Evolutionary conservation across 306 rosid genomes (phyloP).

Genomic region (Casuarina glauca): DNA sequence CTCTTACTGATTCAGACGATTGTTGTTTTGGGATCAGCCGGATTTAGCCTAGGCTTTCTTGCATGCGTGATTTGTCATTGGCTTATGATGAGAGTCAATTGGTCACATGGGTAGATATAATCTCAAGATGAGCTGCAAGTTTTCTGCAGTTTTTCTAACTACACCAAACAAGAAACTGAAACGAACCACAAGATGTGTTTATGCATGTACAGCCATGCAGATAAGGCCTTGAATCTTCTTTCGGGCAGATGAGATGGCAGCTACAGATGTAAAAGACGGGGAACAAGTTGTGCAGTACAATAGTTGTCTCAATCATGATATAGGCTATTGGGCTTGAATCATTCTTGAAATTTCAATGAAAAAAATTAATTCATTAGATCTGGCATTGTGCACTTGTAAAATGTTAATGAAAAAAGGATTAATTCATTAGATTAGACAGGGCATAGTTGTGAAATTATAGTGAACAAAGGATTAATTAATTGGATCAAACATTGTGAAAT

Average conservation of each 20-base stretch:
- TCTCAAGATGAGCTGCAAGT: neutral
- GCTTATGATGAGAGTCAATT: conserved; percentile 50
- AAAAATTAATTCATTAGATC: too few relatives aligned
- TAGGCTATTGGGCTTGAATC: too few relatives aligned
- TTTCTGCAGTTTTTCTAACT: neutral
- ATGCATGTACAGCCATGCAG: neutral
- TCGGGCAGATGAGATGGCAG: neutral
- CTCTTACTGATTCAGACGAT: conserved; percentile 49
- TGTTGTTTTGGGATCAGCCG: conserved; percentile 54
- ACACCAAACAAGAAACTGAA: neutral
- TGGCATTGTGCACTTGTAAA: too few relatives aligned
- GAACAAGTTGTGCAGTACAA: neutral
- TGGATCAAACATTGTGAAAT: neutral
- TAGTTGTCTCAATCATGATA: neutral
- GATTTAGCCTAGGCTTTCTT: conserved; percentile 54
- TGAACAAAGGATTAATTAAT: neutral
- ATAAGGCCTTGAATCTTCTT: neutral
- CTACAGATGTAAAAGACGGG: neutral
- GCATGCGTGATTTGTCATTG: conserved; percentile 50
- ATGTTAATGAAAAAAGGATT: too few relatives aligned
- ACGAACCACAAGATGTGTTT: neutral
- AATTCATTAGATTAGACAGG: too few relatives aligned
- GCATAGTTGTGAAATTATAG: neutral
- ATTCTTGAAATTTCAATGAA: too few relatives aligned
- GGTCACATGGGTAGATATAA: conserved; percentile 1